phyloP scores from a whole-genome alignment of 345 rosid species.

The Eucalyptus regnans region DNA sequence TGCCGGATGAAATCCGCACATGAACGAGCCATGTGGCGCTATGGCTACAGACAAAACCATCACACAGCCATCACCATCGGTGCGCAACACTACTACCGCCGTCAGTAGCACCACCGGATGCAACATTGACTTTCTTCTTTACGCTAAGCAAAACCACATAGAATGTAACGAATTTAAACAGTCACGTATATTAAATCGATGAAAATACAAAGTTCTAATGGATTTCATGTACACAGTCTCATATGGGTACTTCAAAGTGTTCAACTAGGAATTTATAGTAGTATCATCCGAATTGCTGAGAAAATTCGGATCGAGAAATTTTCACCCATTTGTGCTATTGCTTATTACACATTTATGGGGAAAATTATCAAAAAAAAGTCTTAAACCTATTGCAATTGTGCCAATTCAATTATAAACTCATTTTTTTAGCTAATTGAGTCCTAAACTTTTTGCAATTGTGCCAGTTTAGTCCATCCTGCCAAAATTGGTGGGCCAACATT shows the following conservation, averaged over 20 bases:
- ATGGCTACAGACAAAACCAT: background rate
- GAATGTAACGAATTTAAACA: background rate
- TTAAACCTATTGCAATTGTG: no score
- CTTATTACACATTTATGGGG: background rate
- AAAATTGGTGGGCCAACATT: no score
- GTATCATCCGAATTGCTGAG: background rate
- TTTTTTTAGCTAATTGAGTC: no score
- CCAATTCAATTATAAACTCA: no score
- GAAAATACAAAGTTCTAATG: background rate
- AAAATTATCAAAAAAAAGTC: no score
- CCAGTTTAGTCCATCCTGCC: accelerated
- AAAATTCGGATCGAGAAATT: background rate
- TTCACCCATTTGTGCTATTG: background rate
- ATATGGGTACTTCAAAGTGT: background rate
- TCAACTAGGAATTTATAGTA: background rate
- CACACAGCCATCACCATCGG: no score
- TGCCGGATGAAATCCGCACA: background rate
- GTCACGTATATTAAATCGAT: background rate
- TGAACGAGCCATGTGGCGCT: background rate
- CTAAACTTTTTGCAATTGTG: no score
- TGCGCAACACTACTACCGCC: no score
- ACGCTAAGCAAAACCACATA: background rate
- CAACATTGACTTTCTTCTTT: no score
- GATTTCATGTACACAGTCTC: background rate
- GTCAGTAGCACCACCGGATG: background rate